Base-by-base conservation (phyloP, 106 monocot genomes). In the Dactylorhiza incarnata region DNA sequence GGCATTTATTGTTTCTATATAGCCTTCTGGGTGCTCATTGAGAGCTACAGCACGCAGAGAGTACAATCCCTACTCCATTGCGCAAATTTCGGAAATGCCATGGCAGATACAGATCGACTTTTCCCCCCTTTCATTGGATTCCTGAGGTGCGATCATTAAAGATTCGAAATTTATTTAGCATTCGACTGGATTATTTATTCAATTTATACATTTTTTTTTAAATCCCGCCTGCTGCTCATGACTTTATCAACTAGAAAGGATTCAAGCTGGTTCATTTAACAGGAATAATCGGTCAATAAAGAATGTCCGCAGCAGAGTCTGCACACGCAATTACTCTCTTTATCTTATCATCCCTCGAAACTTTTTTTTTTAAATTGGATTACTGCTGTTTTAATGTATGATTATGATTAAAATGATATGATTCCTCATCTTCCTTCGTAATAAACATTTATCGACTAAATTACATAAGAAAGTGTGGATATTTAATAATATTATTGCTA, bases 1-100 rank as follows among this genome's bases (percentile, higher is more conserved):
- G 69, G 48, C 47, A 72, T 72, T 72, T 49, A 72, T 72, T 72
- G 72, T 49, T 67, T 49, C 48, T 72, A 23, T 72, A 72, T 37
- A 19, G 15, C 6, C 72, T 49, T 49, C 20, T 44, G 19, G 14
- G 44, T 44, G 20, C 16, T 48, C 49, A 49, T 10, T 49, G 49
- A 72, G 49, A 49, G 49, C 72, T 72, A 72, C 3, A 72, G 37
- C 37, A 26, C 29, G 72, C 20, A 48, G 72, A 20, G 11, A 72
- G 11, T 24, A 29, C 65, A 26, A 12, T 26, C 26, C 65, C 65
- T 65, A 65, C 65, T 65, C 65, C 26, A 65, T 29, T 29, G 12
- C 24, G 65, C 24, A 65, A 29, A 65, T 29, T 26, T 65, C 65
- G 29, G 9, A 29, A 65, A 26, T 26, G 65, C 9, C 37, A 26